Evolutionary conservation across 2,329 filamentous ascomycete genomes (phyloP).

Genomic region (Nectriaceae sp.): DNA sequence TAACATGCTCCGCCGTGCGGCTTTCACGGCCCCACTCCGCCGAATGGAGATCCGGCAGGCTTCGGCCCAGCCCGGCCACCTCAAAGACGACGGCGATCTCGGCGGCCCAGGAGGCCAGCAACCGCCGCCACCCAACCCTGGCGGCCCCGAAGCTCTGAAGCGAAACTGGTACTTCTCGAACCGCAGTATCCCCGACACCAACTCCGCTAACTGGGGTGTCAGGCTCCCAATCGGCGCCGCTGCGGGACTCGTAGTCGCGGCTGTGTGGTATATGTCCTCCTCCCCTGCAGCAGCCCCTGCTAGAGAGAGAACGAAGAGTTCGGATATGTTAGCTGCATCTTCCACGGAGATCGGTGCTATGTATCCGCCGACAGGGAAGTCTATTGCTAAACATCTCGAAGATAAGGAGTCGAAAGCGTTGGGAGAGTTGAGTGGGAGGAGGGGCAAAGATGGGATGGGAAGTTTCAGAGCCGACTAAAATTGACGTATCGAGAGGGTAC

Average conservation of each 20-base stretch:
- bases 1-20: constrained; percentile 17
- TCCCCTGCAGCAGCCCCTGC: constrained; percentile 17
- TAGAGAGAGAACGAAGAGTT: constrained; percentile 8
- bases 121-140: constrained; percentile 26
- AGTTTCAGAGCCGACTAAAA: constrained; percentile 31
- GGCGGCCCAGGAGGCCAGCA: constrained; percentile 39
- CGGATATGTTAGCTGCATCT: constrained; percentile 13
- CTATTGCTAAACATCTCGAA: constrained; percentile 18
- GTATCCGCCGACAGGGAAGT: constrained; percentile 7
- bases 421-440: constrained; percentile 34
- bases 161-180: constrained; percentile 33
- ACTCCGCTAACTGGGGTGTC: background rate
- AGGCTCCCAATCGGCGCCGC: constrained; percentile 33
- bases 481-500: constrained; percentile 5
- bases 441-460: constrained; percentile 26
- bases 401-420: constrained; percentile 26
- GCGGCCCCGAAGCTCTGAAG: constrained; percentile 30
- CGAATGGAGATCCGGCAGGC: constrained; percentile 16
- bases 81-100: constrained; percentile 23
- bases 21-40: constrained; percentile 23
- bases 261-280: constrained; percentile 30
- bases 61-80: no score
- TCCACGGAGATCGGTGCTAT: constrained; percentile 16
- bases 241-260: constrained; percentile 26
- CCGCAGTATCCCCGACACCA: no score